Base-by-base conservation (phyloP, 805 yeast genomes). In the Zygotorulaspora sp. region DNA sequence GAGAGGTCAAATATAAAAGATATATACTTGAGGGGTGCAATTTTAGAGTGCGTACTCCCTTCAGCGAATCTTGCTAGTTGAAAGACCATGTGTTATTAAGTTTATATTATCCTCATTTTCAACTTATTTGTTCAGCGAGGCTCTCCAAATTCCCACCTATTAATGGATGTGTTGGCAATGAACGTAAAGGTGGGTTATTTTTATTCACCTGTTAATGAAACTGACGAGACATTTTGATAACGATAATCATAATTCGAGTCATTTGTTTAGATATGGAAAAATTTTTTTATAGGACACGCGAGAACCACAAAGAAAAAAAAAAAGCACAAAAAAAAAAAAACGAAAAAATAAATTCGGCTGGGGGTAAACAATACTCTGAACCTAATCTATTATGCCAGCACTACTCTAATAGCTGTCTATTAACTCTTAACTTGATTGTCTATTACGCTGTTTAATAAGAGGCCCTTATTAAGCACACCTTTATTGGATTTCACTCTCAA, bases 11-110 rank as follows among this genome's bases (percentile, higher is more conserved):
- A 39, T 11, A 11, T 44, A 4, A 31, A 45, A 6, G 47, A 46
- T 5, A 26, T 48, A 7, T 50, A 51, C 26, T 25, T 60, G 21
- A 51, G 65, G 24, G 62, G 65, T 6, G 53, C 63, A 2, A 30
- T 60, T 4, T 29, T 58, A 12, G 48, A 55, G 23, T 50, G 53
- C 27, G 48, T 53, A 6, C 37, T 60, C 5, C 65, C 65, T 1
- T 41, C 57, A n/a, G 43, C 53, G 18, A 50, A 45, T 31, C 36
- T 56, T 18, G 44, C 55, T 17, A 43, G 48, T 32, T 53, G 32
- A 47, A 21, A 18, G 12, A n/a, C n/a, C n/a, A n/a, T n/a, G n/a
- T n/a, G n/a, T n/a, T n/a, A n/a, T n/a, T n/a, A n/a, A n/a, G n/a
- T n/a, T n/a, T n/a, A n/a, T n/a, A n/a, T n/a, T n/a, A n/a, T n/a